Evolutionary conservation across 192 early-diverging fungal species (phyloP), one percentile per base, ranked within the genome.

Genomic region (Entrophospora sp.): DNA sequence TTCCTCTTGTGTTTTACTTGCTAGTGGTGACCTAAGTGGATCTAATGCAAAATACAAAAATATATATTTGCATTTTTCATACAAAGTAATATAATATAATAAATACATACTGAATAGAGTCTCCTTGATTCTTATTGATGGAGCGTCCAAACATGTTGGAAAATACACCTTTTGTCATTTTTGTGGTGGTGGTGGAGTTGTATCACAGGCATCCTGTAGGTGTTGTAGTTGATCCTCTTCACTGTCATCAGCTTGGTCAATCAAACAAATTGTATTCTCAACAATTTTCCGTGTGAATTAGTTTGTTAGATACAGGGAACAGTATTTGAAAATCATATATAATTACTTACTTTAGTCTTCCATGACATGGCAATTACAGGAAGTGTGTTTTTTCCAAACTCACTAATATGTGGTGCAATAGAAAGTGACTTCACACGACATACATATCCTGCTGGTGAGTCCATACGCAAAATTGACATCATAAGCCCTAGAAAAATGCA

Each of bases 391-490:
- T 52, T 58, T 40, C 56, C 56, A 14, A 58, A 58, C 22, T 58
- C 36, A 3, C 38, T 58, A 58, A 58, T 4, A 38, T 58, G 37
- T 58, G 36, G 16, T 22, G 56, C n/a, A 13, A 58, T 58, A 58
- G 0, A 58, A 25, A 40, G 20, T 38, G 56, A 40, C 9, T 58
- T 58, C 14, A 68, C 31, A 35, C n/a, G 51, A 31, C 42, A 45
- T 34, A 60, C 30, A 48, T 45, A 68, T 55, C 67, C 44, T 31
- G 56, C 67, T 68, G 67, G 42, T 35, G 31, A 48, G 30, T 68
- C 57, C 27, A 68, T 13, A 0, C 65, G 51, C 18, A 66, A 13
- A 25, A 66, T 22, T 32, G 31, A 5, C 27, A 20, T 46, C 43
- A 37, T 68, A 46, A 49, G 57, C 30, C 52, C 64, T 60, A 35